Evolutionary conservation across 257 asterid genomes (phyloP).

Genomic region (Paraleonurus japonicus): DNA sequence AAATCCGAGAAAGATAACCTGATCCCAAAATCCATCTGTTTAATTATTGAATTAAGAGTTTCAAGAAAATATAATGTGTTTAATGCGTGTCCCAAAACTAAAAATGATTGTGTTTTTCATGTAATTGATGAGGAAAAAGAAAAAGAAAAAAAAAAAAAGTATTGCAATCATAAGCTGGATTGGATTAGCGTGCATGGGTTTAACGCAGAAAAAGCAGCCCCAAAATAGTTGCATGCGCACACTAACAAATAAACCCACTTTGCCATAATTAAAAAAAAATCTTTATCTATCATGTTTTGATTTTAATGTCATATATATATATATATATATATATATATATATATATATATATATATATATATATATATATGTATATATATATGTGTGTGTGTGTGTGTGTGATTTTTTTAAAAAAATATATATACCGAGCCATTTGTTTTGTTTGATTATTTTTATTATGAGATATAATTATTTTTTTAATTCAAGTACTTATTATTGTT

Average conservation of each 20-base stretch:
- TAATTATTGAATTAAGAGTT: background rate
- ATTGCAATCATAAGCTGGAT: conserved; percentile 5
- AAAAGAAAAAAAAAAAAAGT: background rate
- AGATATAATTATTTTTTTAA: too few relatives aligned
- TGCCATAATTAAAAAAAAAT: too few relatives aligned
- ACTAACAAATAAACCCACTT: background rate
- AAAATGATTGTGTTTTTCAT: background rate
- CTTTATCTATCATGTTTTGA: too few relatives aligned
- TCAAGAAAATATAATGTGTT: background rate
- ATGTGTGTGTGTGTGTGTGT: too few relatives aligned
- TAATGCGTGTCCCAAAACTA: conserved; percentile 1
- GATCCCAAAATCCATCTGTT: background rate
- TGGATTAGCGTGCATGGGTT: conserved; percentile 25
- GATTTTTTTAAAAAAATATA: too few relatives aligned
- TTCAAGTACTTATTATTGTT: too few relatives aligned
- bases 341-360: too few relatives aligned
- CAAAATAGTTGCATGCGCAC: conserved; percentile 30
- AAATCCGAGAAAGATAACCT: conserved; percentile 12
- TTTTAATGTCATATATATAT: too few relatives aligned
- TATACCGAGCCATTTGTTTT: too few relatives aligned
- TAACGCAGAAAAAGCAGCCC: conserved; percentile 24
- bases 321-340: too few relatives aligned
- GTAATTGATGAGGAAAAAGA: background rate
- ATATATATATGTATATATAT: too few relatives aligned
- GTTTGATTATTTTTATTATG: too few relatives aligned